These are phyloP conservation scores for Kwoniella dejecticola DNA, from an alignment of 768 basidiomycete species.

Conservation along the genomic window DNA sequence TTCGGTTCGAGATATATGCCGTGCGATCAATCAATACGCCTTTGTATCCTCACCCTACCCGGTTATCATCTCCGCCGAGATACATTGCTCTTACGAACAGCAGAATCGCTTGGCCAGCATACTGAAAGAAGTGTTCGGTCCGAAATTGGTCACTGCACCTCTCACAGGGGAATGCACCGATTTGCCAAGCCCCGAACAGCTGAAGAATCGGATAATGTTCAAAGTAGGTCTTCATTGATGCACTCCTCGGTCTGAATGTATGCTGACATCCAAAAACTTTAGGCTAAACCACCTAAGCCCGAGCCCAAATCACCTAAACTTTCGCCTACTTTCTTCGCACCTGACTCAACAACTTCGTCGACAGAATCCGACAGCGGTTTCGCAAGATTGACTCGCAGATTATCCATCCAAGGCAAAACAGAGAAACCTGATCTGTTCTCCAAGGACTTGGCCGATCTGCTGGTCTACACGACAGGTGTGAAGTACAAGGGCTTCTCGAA, in stretches of 20 bases:
- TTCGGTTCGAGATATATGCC: constrained; percentile 74
- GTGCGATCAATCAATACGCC: constrained; percentile 82
- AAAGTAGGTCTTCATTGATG: constrained; percentile 63
- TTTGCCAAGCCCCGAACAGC: constrained; percentile 80
- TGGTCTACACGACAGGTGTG: constrained; percentile 94
- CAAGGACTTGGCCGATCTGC: constrained; percentile 66
- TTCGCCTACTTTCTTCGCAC: constrained; percentile 8
- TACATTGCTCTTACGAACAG: constrained; percentile 76
- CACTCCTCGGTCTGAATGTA: neutral
- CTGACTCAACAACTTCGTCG: constrained; percentile 36
- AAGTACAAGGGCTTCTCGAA: constrained; percentile 89
- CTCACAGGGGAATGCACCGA: constrained; percentile 57
- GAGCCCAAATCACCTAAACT: constrained; percentile 20
- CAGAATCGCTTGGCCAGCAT: constrained; percentile 78
- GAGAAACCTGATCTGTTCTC: constrained; percentile 59
- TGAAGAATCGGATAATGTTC: constrained; percentile 75
- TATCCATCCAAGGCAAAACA: constrained; percentile 28
- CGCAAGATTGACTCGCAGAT: constrained; percentile 34
- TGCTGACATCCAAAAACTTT: too few relatives aligned
- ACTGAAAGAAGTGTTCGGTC: constrained; percentile 67
- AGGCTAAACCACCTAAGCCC: constrained; percentile 30
- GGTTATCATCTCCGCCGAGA: constrained; percentile 87
- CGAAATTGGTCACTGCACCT: constrained; percentile 60
- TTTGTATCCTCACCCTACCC: constrained; percentile 90
- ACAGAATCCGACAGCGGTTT: constrained; percentile 41